Percentiles rank a stretch among this genome's conserved stretches.
These are phyloP conservation scores for Ophiostoma sp. DNA, from an alignment of 2,329 filamentous ascomycete species.

Conservation along the genomic window DNA sequence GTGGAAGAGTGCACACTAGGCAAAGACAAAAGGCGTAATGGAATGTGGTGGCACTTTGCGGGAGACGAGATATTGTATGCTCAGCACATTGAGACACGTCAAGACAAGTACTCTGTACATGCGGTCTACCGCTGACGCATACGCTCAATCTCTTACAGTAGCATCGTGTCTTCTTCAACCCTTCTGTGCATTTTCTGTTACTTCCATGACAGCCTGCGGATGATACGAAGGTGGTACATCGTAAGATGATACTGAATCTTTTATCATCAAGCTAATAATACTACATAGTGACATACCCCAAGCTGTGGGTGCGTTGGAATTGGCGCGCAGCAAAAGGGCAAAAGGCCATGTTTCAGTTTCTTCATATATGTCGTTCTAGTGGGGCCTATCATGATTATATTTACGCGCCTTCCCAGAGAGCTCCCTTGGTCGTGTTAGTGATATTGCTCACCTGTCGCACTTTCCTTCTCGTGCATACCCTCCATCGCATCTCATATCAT, in stretches of 20 bases:
- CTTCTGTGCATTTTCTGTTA: background rate
- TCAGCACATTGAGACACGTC: no score
- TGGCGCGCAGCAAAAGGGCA: background rate
- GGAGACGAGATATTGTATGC: no score
- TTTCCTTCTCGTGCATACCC: background rate
- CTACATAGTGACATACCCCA: background rate
- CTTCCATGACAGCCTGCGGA: background rate
- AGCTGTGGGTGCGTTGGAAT: conserved; percentile 9
- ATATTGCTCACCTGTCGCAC: background rate
- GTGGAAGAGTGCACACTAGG: background rate
- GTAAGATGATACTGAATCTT: background rate
- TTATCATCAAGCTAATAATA: background rate
- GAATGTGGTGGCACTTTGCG: background rate
- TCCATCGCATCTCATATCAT: background rate
- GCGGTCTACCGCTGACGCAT: background rate
- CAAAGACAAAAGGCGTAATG: background rate
- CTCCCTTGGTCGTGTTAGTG: background rate
- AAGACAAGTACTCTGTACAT: no score
- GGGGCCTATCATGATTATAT: background rate
- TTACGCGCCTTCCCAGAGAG: background rate
- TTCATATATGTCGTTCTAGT: background rate
- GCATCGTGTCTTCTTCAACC: background rate
- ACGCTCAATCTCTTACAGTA: background rate
- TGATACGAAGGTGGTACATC: background rate
- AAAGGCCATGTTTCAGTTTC: conserved; percentile 12